Percentiles rank a stretch among this genome's conserved stretches.
These are phyloP conservation scores for Amphibolis antarctica DNA, from an alignment of 106 monocot genomes.

Conservation along the genomic window DNA sequence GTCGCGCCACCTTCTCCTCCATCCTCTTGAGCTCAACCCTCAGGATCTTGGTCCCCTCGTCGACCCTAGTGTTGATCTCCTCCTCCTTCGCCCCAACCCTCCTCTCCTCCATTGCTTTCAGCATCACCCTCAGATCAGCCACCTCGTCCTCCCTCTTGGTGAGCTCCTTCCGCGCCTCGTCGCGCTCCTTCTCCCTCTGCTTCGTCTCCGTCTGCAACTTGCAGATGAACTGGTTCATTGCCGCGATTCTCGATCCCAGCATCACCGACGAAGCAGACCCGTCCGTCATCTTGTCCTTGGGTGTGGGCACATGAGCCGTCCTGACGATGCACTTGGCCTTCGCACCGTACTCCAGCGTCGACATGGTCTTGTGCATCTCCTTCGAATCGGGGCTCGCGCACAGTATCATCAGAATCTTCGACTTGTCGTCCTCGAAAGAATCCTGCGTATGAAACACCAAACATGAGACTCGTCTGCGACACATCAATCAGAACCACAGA, in stretches of 20 bases:
- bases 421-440: conserved; percentile 92
- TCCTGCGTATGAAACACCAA: conserved; percentile 30
- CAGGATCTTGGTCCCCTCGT: conserved; percentile 37
- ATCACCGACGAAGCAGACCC: conserved; percentile 18
- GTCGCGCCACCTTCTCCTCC: conserved; percentile 49
- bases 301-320: conserved; percentile 61
- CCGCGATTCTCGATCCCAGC: conserved; percentile 56
- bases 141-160: conserved; percentile 51
- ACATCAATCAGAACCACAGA: no score
- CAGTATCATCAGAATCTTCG: conserved; percentile 93
- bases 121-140: conserved; percentile 21
- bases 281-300: conserved; percentile 32
- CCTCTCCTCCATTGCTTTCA: conserved; percentile 38
- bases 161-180: conserved; percentile 46
- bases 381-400: conserved; percentile 94
- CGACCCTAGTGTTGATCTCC: conserved; percentile 38
- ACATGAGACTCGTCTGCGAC: background rate
- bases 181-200: conserved; percentile 50
- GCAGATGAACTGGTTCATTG: conserved; percentile 90
- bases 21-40: conserved; percentile 41
- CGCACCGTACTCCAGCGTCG: conserved; percentile 93
- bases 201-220: conserved; percentile 81
- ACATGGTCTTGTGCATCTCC: conserved; percentile 85
- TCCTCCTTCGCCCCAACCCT: conserved; percentile 30
- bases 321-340: conserved; percentile 98